These are phyloP conservation scores for Apiotrichum gracile DNA, from an alignment of 1,284 basidiomycete species.

Conservation along the genomic window DNA sequence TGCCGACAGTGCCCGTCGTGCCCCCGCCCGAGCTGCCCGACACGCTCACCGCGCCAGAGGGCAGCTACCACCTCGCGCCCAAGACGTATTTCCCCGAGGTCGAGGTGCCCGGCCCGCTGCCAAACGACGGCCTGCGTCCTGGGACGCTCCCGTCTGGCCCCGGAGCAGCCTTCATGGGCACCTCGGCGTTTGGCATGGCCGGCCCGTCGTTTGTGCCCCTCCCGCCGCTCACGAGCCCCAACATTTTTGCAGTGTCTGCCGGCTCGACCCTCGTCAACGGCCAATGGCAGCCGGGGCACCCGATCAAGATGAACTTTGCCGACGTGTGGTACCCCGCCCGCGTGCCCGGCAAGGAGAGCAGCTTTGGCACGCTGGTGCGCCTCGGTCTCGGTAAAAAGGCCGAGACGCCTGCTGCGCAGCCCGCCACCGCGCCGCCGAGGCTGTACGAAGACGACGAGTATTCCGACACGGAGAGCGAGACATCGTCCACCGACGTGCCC, in stretches of 20 bases:
- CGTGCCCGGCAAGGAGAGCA: constrained; percentile 20
- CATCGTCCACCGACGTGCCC: constrained; percentile 1
- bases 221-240: constrained; percentile 11
- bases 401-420: not conserved
- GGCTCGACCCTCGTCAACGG: constrained; percentile 40
- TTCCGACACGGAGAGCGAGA: constrained; percentile 11
- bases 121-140: constrained; percentile 10
- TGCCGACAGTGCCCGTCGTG: constrained; percentile 38
- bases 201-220: constrained; percentile 13
- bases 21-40: constrained; percentile 34
- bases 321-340: constrained; percentile 40
- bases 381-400: constrained; percentile 16
- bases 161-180: constrained; percentile 27
- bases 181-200: constrained; percentile 13
- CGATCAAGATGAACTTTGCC: constrained; percentile 33
- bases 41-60: constrained; percentile 39
- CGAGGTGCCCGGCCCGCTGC: constrained; percentile 31
- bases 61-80: constrained; percentile 28
- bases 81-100: constrained; percentile 33
- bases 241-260: constrained; percentile 25
- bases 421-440: not conserved
- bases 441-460: constrained; percentile 17
- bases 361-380: constrained; percentile 28
- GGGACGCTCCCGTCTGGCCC: constrained; percentile 1
- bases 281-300: constrained; percentile 32